Percentiles rank a stretch among this genome's conserved stretches.
Evolutionary conservation across 129 eudicot species (phyloP).

Genomic region (Rutidosis leptorrhynchoides): DNA sequence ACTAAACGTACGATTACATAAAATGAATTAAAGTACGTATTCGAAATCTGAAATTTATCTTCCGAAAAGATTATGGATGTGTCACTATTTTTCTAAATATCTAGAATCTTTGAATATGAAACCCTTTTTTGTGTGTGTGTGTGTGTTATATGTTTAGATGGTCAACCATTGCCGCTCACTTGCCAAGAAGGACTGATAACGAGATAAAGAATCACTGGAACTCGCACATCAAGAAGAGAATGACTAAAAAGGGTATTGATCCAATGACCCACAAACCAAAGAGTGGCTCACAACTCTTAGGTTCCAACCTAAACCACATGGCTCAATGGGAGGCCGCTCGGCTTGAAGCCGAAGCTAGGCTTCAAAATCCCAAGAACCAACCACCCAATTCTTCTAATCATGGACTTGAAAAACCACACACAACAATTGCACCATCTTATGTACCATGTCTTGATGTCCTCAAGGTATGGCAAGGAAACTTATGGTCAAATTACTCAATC

Average conservation of each 20-base stretch:
- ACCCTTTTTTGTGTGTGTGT: background rate
- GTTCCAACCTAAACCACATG: constrained; percentile 79
- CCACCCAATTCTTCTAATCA: constrained; percentile 7
- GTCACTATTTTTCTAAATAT: background rate
- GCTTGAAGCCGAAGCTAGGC: constrained; percentile 75
- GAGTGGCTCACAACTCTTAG: constrained; percentile 37
- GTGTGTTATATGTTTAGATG: constrained; percentile 39
- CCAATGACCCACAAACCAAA: constrained; percentile 76
- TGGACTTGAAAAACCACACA: constrained; percentile 11
- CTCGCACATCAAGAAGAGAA: constrained; percentile 71
- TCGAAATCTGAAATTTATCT: background rate
- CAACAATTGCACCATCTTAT: constrained; percentile 14
- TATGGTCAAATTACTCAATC: constrained; percentile 35
- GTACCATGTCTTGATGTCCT: constrained; percentile 59
- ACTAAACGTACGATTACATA: background rate
- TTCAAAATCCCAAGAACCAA: constrained; percentile 46
- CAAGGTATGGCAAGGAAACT: constrained; percentile 59
- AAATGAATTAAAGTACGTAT: too few relatives aligned
- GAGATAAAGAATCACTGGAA: constrained; percentile 83
- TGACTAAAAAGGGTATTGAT: constrained; percentile 72
- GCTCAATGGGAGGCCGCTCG: constrained; percentile 87
- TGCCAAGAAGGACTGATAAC: constrained; percentile 71
- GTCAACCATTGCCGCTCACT: constrained; percentile 69
- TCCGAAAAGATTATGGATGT: background rate
- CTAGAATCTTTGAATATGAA: background rate